These are phyloP conservation scores for Fraxinus anomala DNA, from an alignment of 257 asterid species.

Conservation along the genomic window DNA sequence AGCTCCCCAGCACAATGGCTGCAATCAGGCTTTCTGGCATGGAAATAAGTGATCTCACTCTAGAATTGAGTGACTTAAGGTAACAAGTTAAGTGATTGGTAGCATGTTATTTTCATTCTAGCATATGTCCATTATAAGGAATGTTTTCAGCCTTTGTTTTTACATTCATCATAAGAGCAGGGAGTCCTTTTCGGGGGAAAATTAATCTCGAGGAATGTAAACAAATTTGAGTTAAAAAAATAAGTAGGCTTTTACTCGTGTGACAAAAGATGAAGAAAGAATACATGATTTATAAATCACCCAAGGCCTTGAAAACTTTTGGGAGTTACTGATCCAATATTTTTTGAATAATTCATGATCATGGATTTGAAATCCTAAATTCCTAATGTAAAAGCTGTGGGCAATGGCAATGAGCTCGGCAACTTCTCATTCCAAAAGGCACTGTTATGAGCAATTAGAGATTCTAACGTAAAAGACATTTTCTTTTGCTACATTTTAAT, in stretches of 20 bases:
- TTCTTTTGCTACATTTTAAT: no score
- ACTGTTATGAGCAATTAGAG: background rate
- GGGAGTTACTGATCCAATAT: background rate
- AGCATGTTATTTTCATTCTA: conserved; percentile 9
- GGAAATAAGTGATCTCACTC: conserved; percentile 90
- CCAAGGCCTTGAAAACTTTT: background rate
- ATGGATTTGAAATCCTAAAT: background rate
- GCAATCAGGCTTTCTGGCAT: conserved; percentile 82
- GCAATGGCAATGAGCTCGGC: background rate
- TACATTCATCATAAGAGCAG: background rate
- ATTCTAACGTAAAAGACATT: background rate
- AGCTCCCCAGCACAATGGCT: conserved; percentile 92
- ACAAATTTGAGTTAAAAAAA: background rate
- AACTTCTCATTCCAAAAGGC: background rate
- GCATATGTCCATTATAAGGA: background rate
- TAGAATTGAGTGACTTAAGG: conserved; percentile 87
- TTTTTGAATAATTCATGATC: background rate
- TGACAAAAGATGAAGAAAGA: background rate
- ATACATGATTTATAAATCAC: background rate
- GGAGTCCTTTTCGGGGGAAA: background rate
- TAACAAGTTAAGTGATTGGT: conserved; percentile 27
- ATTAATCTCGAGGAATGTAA: background rate
- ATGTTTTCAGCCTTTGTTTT: background rate
- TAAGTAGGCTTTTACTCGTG: background rate
- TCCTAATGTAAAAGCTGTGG: conserved; percentile 2